Evolutionary conservation across 2,329 filamentous ascomycete species (phyloP), one percentile per base, ranked within the genome.

Genomic region (Cadophora gregata): DNA sequence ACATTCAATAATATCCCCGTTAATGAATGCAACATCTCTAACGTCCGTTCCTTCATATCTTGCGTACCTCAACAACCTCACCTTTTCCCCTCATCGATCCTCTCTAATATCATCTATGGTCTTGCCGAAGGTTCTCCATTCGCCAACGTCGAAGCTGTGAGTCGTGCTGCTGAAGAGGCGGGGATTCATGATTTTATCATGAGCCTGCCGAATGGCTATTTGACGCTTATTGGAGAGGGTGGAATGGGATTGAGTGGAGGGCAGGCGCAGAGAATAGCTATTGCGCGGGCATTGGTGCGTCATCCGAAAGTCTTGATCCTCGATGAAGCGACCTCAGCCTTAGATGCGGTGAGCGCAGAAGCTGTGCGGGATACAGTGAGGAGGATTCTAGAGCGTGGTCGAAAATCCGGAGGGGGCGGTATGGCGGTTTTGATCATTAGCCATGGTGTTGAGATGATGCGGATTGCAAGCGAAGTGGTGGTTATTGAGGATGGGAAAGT

Each of bases 401-500:
- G 62, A 16, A 55, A 61, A 12, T 55, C 47, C 6, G 64, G 64
- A 27, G 73, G 73, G 14, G 69, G 74, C 4, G 81, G 80, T 0
- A 85, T 93, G 77, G 91, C 91, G 0, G 87, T 97, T 0, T 82
- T 97, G 19, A 84, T 96, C 27, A 90, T 97, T 47, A 97, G 93
- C 59, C 95, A 97, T 79, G 87, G 85, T 65, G 83, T 82, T 68
- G 90, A 95, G 75, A 96, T 97, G 93, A 97, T 98, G 92, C 84
- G 85, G 65, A 86, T 92, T 66, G 91, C 90, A 0, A 89, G 93
- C 75, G 83, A 86, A 53, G 81, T 97, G 8, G 82, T 95, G 0
- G 87, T 97, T 67, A 83, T 96, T 31, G 85, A 91, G n/a, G 85
- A 88, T 0, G 84, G 86, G 2, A 81, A 86, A 1, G 86, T 92